A percentile compares a stretch with the other conserved stretches of the same genome.
These are phyloP conservation scores for Globisporangium alternatum DNA, from an alignment of 352 stramenopile genomes.

Conservation along the genomic window DNA sequence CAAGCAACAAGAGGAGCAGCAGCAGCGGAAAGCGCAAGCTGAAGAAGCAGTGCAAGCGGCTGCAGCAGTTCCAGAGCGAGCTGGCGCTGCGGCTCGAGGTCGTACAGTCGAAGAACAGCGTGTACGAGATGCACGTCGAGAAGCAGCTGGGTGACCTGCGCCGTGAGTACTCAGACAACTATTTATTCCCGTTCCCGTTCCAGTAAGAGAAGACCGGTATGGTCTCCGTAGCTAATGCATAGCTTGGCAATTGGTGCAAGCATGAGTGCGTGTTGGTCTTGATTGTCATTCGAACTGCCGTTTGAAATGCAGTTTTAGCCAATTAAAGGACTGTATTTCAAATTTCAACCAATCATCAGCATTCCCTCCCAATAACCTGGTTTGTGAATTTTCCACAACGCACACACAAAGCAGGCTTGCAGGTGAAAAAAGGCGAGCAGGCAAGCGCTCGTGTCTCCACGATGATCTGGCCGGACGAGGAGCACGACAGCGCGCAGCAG, in stretches of 20 bases:
- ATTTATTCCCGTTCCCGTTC: slow-evolving; percentile 42
- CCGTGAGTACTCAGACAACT: slow-evolving; percentile 63
- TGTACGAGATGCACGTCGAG: slow-evolving; percentile 54
- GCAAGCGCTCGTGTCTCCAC: not conserved
- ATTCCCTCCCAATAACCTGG: slow-evolving; percentile 35
- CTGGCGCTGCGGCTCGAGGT: slow-evolving; percentile 57
- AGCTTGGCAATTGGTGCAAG: too few relatives aligned
- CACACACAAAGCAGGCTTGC: slow-evolving; percentile 1
- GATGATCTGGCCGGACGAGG: slow-evolving; percentile 59
- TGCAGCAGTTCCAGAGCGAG: slow-evolving; percentile 41
- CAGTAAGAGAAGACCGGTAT: not conserved
- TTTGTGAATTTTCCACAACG: slow-evolving; percentile 8
- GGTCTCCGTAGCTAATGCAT: too few relatives aligned
- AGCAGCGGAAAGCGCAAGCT: slow-evolving; percentile 17
- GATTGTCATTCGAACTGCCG: not conserved
- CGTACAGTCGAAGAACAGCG: slow-evolving; percentile 53
- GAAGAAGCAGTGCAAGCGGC: slow-evolving; percentile 43
- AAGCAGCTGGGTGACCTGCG: slow-evolving; percentile 47
- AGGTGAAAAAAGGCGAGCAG: not conserved
- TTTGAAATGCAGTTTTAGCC: slow-evolving; percentile 3
- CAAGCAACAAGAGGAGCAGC: slow-evolving; percentile 9
- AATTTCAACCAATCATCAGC: slow-evolving; percentile 29
- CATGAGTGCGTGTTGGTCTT: too few relatives aligned
- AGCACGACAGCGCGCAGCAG: slow-evolving; percentile 31
- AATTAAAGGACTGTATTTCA: not conserved